A percentile compares a stretch with the other conserved stretches of the same genome.
Evolutionary conservation across 2,329 filamentous ascomycete genomes (phyloP).

Genomic region (Phialophora chinensis): DNA sequence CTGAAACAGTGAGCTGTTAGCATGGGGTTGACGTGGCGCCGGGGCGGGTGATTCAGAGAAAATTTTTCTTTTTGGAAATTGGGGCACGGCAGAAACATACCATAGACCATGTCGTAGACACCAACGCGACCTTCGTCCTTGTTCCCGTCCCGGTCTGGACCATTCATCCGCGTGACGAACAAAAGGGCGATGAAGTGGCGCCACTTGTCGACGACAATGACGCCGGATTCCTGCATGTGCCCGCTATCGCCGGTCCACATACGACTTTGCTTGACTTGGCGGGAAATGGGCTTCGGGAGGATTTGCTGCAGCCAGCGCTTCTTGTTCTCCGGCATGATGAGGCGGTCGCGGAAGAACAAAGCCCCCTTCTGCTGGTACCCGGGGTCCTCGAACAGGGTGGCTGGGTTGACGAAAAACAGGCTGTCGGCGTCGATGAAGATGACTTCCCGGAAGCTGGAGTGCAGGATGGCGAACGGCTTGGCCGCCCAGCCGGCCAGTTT

Average conservation of each 20-base stretch:
- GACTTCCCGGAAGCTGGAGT: conserved; percentile 56
- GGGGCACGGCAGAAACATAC: conserved; percentile 39
- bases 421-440: conserved; percentile 57
- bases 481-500: conserved; percentile 54
- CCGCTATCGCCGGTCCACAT: conserved; percentile 40
- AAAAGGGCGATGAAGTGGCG: conserved; percentile 54
- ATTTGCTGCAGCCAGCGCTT: conserved; percentile 51
- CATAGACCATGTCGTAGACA: conserved; percentile 57
- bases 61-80: too few relatives aligned
- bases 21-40: too few relatives aligned
- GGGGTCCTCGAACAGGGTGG: conserved; percentile 51
- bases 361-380: conserved; percentile 52
- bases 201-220: conserved; percentile 56
- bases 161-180: conserved; percentile 45
- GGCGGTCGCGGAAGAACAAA: conserved; percentile 55
- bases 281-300: conserved; percentile 52
- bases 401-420: conserved; percentile 53
- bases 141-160: conserved; percentile 53
- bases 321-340: conserved; percentile 49
- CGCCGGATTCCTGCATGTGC: conserved; percentile 53
- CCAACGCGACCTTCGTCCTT: conserved; percentile 47
- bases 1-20: conserved; percentile 37
- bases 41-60: too few relatives aligned
- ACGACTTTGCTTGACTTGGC: conserved; percentile 46
- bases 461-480: conserved; percentile 55